Evolutionary conservation across 345 rosid genomes (phyloP), one percentile per base, ranked within the genome.

Genomic region (Erysimum cheiranthoides): DNA sequence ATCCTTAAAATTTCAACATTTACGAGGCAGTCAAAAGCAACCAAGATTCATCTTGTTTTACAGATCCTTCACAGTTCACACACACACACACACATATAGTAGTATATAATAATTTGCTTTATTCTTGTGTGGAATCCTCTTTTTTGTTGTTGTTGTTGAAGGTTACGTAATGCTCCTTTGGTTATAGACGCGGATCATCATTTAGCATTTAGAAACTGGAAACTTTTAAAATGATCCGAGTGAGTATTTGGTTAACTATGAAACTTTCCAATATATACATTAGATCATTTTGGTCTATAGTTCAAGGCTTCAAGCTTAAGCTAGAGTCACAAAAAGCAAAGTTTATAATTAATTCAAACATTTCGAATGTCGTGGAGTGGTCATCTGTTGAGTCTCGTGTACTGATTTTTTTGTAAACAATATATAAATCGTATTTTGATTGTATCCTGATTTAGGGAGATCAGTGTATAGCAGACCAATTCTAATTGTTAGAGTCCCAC

Each of bases 1-100:
- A 62, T 70, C 60, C 76, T 77, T 70, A 70, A 77, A 67, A 63
- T 35, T 16, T 54, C 60, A 64, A 36, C 66, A 70, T 18, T 63
- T 63, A 70, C 75, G 80, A 70, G 75, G 71, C 61, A 32, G 80
- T 77, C 80, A 76, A 77, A 76, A 62, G 71, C 52, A 63, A 28
- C 18, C 52, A 46, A 45, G 66, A 76, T 62, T 53, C 80, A 70
- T 69, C 64, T 45, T 70, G 34, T 54, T 56, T 70, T 63, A 76
- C 60, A 45, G 31, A 68, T 76, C 50, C 25, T 69, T 40, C 62
- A 63, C 53, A 30, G 21, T 40, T 59, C 27, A 39, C 68, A 51
- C 47, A 30, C 46, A 16, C n/a, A 16, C 8, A 12, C n/a, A n/a
- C n/a, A n/a, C 9, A 59, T 12, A 25, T 21, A 25, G 10, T 36